Conservation (phyloP, 73 alveolate genomes). For the Urostyla sp. region DNA sequence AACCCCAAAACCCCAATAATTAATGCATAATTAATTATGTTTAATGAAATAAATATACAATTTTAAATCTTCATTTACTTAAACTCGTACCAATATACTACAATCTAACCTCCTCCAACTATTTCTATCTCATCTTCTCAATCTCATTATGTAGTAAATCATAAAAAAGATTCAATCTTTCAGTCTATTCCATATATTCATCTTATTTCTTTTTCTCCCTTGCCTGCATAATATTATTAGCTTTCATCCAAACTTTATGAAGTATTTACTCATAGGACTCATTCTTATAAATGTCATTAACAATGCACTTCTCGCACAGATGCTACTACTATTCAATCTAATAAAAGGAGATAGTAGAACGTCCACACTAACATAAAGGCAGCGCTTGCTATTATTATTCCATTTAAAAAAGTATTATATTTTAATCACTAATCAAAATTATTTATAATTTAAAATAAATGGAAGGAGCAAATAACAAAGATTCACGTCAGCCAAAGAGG, state of each 20-base stretch:
- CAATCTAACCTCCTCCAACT: constrained; percentile 31
- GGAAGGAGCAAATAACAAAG: background rate
- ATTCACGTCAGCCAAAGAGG: constrained; percentile 31
- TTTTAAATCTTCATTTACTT: no score
- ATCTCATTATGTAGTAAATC: constrained; percentile 36
- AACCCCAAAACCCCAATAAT: no score
- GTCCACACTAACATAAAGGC: background rate
- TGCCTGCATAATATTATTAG: constrained; percentile 19
- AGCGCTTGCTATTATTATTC: no score
- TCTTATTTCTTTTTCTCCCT: constrained; percentile 27
- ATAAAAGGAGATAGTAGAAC: constrained; percentile 18
- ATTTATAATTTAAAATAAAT: background rate
- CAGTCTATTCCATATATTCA: constrained; percentile 23
- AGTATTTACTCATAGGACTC: constrained; percentile 48
- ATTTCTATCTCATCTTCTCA: constrained; percentile 41
- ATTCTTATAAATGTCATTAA: constrained; percentile 48
- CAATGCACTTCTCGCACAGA: constrained; percentile 45
- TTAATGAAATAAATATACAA: no score
- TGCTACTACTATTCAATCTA: constrained; percentile 14
- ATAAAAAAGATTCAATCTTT: constrained; percentile 41
- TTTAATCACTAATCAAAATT: background rate
- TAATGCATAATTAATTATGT: no score
- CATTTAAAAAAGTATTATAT: background rate
- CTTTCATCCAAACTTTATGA: constrained; percentile 50
- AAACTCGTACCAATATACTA: no score